A percentile compares a stretch with the other conserved stretches of the same genome.
Conservation (phyloP, 1,139 yeast genomes). For the Saccharomyces hybrid region DNA sequence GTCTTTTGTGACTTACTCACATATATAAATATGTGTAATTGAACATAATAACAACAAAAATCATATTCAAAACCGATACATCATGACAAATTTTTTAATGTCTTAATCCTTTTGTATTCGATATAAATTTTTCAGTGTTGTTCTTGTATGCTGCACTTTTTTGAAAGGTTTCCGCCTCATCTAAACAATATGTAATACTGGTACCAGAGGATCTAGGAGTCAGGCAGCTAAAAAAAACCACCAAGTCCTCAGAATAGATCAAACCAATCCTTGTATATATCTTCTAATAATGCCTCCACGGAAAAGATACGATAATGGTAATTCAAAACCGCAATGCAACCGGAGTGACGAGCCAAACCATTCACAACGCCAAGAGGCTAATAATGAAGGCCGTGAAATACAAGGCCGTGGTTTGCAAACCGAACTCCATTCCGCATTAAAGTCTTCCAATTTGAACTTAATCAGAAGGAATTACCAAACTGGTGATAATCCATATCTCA, state of each 20-base stretch:
- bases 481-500: slow-evolving; percentile 25
- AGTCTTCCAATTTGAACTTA: slow-evolving; percentile 25
- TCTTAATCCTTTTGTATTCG: not conserved
- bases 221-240: not conserved
- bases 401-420: slow-evolving; percentile 22
- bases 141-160: too few relatives aligned
- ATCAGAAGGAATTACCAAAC: slow-evolving; percentile 18
- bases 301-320: not conserved
- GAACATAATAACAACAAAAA: not conserved
- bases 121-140: too few relatives aligned
- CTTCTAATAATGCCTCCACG: not conserved
- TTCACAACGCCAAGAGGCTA: not conserved
- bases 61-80: not conserved
- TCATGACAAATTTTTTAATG: too few relatives aligned
- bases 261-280: too few relatives aligned
- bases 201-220: too few relatives aligned
- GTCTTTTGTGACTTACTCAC: not conserved
- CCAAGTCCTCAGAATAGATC: not conserved
- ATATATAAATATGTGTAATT: not conserved
- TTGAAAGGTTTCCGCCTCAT: too few relatives aligned
- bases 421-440: slow-evolving; percentile 27
- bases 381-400: not conserved
- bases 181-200: too few relatives aligned
- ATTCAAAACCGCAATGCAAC: not conserved
- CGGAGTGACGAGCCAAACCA: not conserved